A percentile compares a stretch with the other conserved stretches of the same genome.
Evolutionary conservation across 73 alveolate species (phyloP).

Genomic region (Paramecium biaurelia): DNA sequence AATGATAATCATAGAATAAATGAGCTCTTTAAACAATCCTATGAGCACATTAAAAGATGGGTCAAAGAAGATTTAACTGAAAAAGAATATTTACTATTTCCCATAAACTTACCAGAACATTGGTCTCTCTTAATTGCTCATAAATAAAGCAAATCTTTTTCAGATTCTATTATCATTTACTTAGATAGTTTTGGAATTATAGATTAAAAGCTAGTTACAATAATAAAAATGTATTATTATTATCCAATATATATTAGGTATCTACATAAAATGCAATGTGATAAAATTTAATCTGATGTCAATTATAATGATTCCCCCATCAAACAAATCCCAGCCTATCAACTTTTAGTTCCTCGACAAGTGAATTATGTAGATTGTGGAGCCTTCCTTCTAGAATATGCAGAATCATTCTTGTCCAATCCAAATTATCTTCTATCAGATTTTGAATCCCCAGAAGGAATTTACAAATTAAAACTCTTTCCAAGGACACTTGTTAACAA

Average conservation of each 20-base stretch:
- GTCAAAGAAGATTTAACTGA: slow-evolving; percentile 59
- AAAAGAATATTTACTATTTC: slow-evolving; percentile 56
- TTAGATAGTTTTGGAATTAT: slow-evolving; percentile 59
- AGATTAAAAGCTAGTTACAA: slow-evolving; percentile 30
- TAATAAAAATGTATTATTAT: slow-evolving; percentile 43
- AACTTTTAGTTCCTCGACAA: slow-evolving; percentile 49
- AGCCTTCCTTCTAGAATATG: slow-evolving; percentile 58
- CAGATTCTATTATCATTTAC: background rate
- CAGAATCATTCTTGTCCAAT: slow-evolving; percentile 47
- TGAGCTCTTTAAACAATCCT: background rate
- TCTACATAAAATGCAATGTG: slow-evolving; percentile 19
- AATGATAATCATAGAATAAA: background rate
- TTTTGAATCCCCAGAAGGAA: slow-evolving; percentile 7
- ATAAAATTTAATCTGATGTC: background rate
- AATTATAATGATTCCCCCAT: slow-evolving; percentile 39
- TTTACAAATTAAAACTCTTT: slow-evolving; percentile 28
- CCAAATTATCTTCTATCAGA: background rate
- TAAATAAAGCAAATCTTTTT: background rate
- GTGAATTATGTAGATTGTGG: slow-evolving; percentile 65
- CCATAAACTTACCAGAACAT: slow-evolving; percentile 61
- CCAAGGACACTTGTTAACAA: slow-evolving; percentile 44
- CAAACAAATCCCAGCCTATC: background rate
- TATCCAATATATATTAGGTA: background rate
- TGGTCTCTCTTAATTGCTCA: slow-evolving; percentile 47
- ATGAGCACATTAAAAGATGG: slow-evolving; percentile 45